Base-by-base conservation (phyloP, 495 filamentous ascomycete species). In the Thozetella sp. region DNA sequence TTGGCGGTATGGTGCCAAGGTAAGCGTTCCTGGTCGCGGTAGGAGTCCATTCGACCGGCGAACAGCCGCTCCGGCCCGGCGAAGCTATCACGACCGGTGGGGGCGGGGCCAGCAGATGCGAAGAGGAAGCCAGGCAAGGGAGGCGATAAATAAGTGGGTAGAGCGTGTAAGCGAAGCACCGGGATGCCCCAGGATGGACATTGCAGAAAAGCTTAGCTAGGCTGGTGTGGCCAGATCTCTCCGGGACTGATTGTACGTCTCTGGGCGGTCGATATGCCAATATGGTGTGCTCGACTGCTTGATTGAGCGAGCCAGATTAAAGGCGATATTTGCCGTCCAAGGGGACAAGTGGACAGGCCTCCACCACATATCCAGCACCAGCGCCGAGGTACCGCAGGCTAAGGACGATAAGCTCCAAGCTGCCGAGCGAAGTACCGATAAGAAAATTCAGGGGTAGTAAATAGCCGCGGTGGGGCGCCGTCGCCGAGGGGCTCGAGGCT, bases 21-120 rank as follows among this genome's bases (percentile, higher is more conserved):
- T n/a, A 4, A 53, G 51, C 1, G 30, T 37, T 6, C 30, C 30
- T 15, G 30, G 30, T 6, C 30, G 15, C 27, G 24, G 51, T 20
- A n/a, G 9, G 45, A 22, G 45, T 22, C 59, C 59, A 54, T 59
- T 65, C 46, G 63, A 20, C 63, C 63, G 63, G 45, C 34, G 61
- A 59, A 62, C 60, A 66, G 64, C 64, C 64, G 61, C 57, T 50
- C 22, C 64, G 64, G 64, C 34, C 64, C 64, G 64, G 54, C 55
- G 57, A 57, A 23, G 59, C 59, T 65, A 60, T 65, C 58, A 45
- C 25, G 51, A n/a, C n/a, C n/a, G n/a, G n/a, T n/a, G n/a, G n/a
- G n/a, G n/a, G 30, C 30, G 15, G 6, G 15, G 6, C 15, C 30
- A 37, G 6, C 15, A 37, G 15, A 6, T 15, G 30, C 15, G 30